Percentiles rank a stretch among this genome's conserved stretches.
Conservation (phyloP, 192 early-diverging fungal genomes). For the Gigaspora rosea region DNA sequence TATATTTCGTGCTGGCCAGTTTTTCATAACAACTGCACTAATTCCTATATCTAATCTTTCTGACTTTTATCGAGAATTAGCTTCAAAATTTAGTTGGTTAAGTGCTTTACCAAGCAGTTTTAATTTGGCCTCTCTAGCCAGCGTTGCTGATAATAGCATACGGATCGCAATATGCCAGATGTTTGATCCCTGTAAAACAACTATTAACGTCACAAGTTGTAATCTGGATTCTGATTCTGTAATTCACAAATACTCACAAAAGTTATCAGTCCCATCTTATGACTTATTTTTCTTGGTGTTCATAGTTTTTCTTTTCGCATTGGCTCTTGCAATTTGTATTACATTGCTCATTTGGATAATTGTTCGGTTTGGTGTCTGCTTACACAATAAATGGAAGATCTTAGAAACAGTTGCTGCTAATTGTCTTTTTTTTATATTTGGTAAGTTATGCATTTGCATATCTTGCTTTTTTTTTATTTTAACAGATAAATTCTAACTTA, state of each 20-base stretch:
- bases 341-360: neutral
- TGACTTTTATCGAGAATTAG: neutral
- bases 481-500: too few species aligned
- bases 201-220: neutral
- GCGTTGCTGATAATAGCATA: neutral
- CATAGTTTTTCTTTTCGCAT: neutral
- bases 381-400: neutral
- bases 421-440: conserved; percentile 1
- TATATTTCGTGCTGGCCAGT: conserved; percentile 13
- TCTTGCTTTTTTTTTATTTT: neutral
- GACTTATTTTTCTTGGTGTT: conserved; percentile 10
- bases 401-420: neutral
- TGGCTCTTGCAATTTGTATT: conserved; percentile 2
- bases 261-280: neutral
- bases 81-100: conserved; percentile 16
- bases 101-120: neutral
- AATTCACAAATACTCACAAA: neutral
- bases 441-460: neutral
- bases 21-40: conserved; percentile 20
- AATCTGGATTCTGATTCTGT: neutral
- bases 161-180: neutral
- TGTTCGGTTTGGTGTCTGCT: neutral
- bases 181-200: neutral
- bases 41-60: conserved; percentile 5
- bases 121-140: neutral